These are phyloP conservation scores for Xylaria sp. DNA, from an alignment of 2,329 filamentous ascomycete species.

Conservation along the genomic window DNA sequence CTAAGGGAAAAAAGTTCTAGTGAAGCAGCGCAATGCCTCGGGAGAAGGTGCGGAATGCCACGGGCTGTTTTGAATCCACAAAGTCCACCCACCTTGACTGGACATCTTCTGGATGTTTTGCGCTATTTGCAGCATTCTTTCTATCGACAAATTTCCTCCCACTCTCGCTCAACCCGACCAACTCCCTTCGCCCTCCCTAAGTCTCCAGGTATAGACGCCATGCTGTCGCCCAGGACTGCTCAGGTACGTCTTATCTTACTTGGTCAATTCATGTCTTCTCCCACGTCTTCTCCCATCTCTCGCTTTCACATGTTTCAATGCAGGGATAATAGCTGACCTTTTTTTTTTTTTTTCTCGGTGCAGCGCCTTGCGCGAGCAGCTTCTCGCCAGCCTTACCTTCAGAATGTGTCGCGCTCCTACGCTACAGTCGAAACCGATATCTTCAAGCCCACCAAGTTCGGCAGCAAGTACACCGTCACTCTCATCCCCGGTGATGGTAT, in stretches of 20 bases:
- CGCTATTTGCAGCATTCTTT: slow-evolving; percentile 48
- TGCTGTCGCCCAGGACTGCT: slow-evolving; percentile 68
- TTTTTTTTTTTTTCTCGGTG: slow-evolving; percentile 15
- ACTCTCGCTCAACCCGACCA: slow-evolving; percentile 36
- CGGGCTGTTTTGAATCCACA: slow-evolving; percentile 33
- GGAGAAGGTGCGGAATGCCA: slow-evolving; percentile 41
- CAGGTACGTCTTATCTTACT: slow-evolving; percentile 59
- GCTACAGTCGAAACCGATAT: slow-evolving; percentile 93
- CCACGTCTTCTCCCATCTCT: slow-evolving; percentile 37
- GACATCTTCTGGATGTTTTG: slow-evolving; percentile 44
- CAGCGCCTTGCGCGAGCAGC: slow-evolving; percentile 65
- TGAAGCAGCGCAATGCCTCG: slow-evolving; percentile 25
- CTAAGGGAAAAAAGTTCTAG: slow-evolving; percentile 14
- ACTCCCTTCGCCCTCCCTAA: slow-evolving; percentile 31
- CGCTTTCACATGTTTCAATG: slow-evolving; percentile 34
- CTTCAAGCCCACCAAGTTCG: slow-evolving; percentile 99
- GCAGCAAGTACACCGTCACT: slow-evolving; percentile 98
- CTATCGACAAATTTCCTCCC: slow-evolving; percentile 30
- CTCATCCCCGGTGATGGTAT: slow-evolving; percentile 99
- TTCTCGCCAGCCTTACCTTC: slow-evolving; percentile 56
- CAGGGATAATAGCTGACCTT: slow-evolving; percentile 25
- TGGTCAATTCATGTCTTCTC: slow-evolving; percentile 10
- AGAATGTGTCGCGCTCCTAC: slow-evolving; percentile 64
- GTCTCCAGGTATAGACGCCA: slow-evolving; percentile 45
- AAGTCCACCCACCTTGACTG: slow-evolving; percentile 38